Percentiles rank a stretch among this genome's conserved stretches.
phyloP scores from a whole-genome alignment of 23 red algal genomes.

The Chondrus crispus region DNA sequence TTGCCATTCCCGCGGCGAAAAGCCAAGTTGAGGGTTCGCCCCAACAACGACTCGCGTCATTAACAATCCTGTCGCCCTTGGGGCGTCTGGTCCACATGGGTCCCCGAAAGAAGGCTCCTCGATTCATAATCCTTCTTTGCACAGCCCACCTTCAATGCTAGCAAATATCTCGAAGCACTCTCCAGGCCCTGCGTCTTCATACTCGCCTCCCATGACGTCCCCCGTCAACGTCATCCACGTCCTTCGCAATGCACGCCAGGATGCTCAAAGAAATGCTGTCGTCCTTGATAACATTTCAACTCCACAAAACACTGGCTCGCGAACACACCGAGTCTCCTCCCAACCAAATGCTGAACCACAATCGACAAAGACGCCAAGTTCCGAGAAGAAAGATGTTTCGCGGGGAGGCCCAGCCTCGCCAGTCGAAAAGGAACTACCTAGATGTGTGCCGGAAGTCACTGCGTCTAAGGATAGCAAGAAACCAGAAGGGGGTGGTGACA shows the following conservation, averaged over 20 bases:
- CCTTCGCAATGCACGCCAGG: constrained; percentile 22
- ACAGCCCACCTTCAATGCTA: not conserved
- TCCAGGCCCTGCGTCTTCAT: not conserved
- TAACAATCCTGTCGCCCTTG: too few relatives aligned
- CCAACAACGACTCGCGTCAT: too few relatives aligned
- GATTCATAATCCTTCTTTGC: not conserved
- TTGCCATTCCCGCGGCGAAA: too few relatives aligned
- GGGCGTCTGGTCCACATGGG: too few relatives aligned
- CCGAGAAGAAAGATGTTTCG: not conserved
- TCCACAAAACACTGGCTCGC: not conserved
- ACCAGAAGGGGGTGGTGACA: too few relatives aligned
- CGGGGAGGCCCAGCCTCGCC: constrained; percentile 3
- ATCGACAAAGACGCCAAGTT: not conserved
- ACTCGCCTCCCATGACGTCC: not conserved
- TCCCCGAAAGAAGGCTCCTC: too few relatives aligned
- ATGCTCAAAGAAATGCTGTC: constrained; percentile 46
- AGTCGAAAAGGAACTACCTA: not conserved
- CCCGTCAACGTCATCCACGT: constrained; percentile 36
- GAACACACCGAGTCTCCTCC: too few relatives aligned
- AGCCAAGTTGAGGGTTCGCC: too few relatives aligned
- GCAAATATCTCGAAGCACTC: not conserved
- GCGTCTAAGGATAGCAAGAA: not conserved
- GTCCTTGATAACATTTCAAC: constrained; percentile 65
- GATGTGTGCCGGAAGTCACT: not conserved
- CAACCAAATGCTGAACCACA: not conserved